Evolutionary conservation across 2,329 filamentous ascomycete species (phyloP).

Genomic region (Fusarium multiceps): DNA sequence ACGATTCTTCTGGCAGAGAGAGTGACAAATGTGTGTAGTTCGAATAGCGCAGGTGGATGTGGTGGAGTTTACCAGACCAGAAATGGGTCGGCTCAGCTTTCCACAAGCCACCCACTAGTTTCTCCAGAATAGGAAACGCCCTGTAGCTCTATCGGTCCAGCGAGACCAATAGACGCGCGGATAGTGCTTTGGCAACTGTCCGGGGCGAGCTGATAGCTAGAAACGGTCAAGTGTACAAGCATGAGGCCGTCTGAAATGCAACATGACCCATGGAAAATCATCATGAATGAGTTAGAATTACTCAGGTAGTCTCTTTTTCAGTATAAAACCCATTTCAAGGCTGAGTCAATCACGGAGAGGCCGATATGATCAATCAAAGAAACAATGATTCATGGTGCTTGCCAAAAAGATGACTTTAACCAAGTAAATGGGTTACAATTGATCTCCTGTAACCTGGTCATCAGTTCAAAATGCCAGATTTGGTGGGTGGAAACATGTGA

Average conservation of each 20-base stretch:
- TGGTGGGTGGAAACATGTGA: constrained; percentile 7
- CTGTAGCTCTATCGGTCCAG: constrained; percentile 29
- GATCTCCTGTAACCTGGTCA: not conserved
- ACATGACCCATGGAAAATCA: constrained; percentile 16
- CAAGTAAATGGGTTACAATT: not conserved
- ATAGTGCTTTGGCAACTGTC: constrained; percentile 38
- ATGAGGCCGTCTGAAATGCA: constrained; percentile 43
- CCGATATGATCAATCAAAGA: constrained; percentile 26
- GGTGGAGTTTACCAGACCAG: constrained; percentile 24
- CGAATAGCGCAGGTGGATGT: constrained; percentile 30
- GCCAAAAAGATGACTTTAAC: not conserved
- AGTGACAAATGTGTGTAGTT: not conserved
- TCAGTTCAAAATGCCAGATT: constrained; percentile 15
- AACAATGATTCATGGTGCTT: constrained; percentile 12
- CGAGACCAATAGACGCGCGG: constrained; percentile 47
- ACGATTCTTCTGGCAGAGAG: not conserved
- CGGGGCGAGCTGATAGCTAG: constrained; percentile 45
- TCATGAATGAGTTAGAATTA: not conserved
- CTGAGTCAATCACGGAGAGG: constrained; percentile 38
- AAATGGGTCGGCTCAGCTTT: constrained; percentile 41
- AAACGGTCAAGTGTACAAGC: constrained; percentile 38
- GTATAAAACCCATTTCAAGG: constrained; percentile 4
- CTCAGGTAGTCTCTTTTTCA: not conserved
- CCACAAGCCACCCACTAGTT: constrained; percentile 45
- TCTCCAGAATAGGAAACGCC: constrained; percentile 39